A percentile compares a stretch with the other conserved stretches of the same genome.
Conservation (phyloP, 176 grass and related monocot genomes). For the Zoysia japonica region DNA sequence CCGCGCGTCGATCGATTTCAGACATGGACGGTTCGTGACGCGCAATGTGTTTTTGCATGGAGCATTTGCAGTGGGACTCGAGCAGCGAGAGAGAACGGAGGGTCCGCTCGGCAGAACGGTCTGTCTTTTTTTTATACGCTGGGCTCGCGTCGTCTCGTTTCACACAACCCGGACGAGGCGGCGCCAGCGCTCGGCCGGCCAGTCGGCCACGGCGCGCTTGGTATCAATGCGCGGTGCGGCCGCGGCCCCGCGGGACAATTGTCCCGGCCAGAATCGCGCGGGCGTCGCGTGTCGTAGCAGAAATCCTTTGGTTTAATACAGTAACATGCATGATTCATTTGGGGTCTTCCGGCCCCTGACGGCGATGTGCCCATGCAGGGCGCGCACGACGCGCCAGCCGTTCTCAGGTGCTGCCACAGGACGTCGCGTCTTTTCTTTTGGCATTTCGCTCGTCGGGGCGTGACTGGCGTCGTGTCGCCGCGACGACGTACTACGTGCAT, state of each 20-base stretch:
- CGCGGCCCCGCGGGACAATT: background rate
- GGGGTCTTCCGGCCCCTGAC: background rate
- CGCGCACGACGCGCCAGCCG: background rate
- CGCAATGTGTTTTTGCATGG: no score
- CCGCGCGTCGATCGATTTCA: no score
- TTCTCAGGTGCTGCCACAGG: slow-evolving; percentile 4
- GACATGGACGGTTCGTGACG: no score
- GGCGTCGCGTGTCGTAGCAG: background rate
- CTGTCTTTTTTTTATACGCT: no score
- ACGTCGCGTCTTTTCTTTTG: background rate
- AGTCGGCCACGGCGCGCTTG: slow-evolving; percentile 3
- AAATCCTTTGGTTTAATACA: background rate
- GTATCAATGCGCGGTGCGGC: background rate
- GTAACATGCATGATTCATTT: background rate
- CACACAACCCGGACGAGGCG: slow-evolving; percentile 6
- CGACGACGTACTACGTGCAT: background rate
- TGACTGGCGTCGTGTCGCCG: background rate
- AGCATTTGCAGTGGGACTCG: no score
- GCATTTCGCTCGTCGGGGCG: background rate
- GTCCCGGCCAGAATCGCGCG: background rate
- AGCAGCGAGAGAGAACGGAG: no score
- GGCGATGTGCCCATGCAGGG: slow-evolving; percentile 33
- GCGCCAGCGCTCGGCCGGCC: no score
- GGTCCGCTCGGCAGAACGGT: no score
- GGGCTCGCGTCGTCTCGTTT: background rate